Percentiles rank a stretch among this genome's conserved stretches.
Evolutionary conservation across 2,329 filamentous ascomycete species (phyloP).

Genomic region (Aspergillus aculeatinus): DNA sequence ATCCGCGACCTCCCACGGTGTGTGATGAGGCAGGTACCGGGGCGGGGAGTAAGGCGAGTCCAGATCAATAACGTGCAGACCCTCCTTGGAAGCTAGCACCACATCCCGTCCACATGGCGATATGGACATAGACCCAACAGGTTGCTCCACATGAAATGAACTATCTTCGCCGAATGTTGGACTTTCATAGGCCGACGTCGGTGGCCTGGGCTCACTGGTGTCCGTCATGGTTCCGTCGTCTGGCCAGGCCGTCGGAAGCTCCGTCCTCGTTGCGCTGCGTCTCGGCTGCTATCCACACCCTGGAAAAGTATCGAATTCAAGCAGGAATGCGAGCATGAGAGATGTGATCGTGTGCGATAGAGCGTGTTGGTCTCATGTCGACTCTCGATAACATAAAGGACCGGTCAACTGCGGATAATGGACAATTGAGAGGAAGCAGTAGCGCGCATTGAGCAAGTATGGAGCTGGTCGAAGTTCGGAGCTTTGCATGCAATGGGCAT

Average conservation of each 20-base stretch:
- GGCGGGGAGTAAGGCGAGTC: constrained; percentile 87
- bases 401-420: constrained; percentile 11
- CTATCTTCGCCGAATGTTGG: constrained; percentile 83
- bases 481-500: not conserved
- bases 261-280: constrained; percentile 5
- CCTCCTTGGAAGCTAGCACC: constrained; percentile 84
- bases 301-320: constrained; percentile 8
- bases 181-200: constrained; percentile 70
- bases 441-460: constrained; percentile 17
- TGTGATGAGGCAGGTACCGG: constrained; percentile 78
- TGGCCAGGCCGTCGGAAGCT: not conserved
- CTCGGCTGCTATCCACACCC: constrained; percentile 7
- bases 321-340: constrained; percentile 13
- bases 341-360: constrained; percentile 1
- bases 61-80: constrained; percentile 86
- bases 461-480: constrained; percentile 4
- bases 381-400: not conserved
- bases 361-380: constrained; percentile 20
- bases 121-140: constrained; percentile 86
- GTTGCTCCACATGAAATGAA: constrained; percentile 75
- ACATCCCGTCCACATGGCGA: constrained; percentile 88
- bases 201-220: constrained; percentile 39
- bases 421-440: not conserved
- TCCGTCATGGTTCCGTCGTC: constrained; percentile 31
- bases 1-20: constrained; percentile 92